phyloP scores from a whole-genome alignment of 805 yeast genomes.

The Saccharomycopsis olivae region DNA sequence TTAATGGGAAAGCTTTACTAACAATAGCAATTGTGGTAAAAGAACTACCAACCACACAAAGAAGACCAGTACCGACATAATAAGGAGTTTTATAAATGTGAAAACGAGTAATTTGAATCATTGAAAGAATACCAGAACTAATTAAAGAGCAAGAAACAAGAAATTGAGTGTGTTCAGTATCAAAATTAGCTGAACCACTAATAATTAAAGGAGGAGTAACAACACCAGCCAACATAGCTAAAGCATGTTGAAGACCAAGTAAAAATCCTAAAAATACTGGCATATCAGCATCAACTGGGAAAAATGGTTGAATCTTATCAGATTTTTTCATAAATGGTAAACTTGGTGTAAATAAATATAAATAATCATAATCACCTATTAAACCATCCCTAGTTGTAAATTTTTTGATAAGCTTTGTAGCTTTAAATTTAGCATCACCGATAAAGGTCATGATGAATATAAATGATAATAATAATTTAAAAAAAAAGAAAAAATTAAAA shows the following conservation, averaged over 20 bases:
- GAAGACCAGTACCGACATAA: conserved; percentile 77
- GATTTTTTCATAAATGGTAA: conserved; percentile 50
- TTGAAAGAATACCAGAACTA: conserved; percentile 57
- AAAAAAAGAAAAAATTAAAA: no score
- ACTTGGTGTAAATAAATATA: conserved; percentile 67
- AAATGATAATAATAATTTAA: background rate
- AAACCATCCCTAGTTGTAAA: conserved; percentile 71
- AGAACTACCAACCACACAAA: conserved; percentile 86
- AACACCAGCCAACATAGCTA: conserved; percentile 89
- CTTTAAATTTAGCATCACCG: conserved; percentile 3
- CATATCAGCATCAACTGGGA: conserved; percentile 68
- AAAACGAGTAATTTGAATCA: conserved; percentile 72
- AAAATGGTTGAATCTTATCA: conserved; percentile 61
- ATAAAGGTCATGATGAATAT: background rate
- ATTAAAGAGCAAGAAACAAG: conserved; percentile 66
- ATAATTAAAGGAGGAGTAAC: conserved; percentile 77
- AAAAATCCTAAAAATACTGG: conserved; percentile 70
- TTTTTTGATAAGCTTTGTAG: conserved; percentile 25
- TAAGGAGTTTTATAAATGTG: conserved; percentile 64
- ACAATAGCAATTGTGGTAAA: conserved; percentile 84
- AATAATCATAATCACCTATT: conserved; percentile 82
- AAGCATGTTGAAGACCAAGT: conserved; percentile 78
- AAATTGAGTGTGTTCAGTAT: conserved; percentile 40
- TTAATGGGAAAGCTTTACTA: conserved; percentile 61
- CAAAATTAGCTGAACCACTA: conserved; percentile 50